phyloP scores from a whole-genome alignment of 192 early-diverging fungal genomes.

The Coemansia sp. region DNA sequence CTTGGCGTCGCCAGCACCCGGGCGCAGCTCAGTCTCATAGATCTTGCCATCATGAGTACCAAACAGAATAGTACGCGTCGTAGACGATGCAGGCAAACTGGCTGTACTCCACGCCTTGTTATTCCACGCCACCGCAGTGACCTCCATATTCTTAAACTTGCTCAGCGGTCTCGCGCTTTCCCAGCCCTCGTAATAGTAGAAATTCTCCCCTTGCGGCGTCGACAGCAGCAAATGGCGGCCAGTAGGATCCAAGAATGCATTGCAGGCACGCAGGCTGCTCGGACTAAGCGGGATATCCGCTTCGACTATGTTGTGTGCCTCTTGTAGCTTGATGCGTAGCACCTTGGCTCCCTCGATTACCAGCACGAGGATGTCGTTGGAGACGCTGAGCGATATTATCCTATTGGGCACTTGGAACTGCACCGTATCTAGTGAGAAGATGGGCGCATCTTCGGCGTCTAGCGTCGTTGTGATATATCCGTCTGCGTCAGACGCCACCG shows the following conservation, averaged over 20 bases:
- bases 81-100: slow-evolving; percentile 18
- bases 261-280: slow-evolving; percentile 43
- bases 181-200: slow-evolving; percentile 86
- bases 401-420: slow-evolving; percentile 82
- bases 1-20: slow-evolving; percentile 77
- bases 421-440: slow-evolving; percentile 85
- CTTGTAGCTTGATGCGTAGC: slow-evolving; percentile 86
- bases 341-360: slow-evolving; percentile 72
- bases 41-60: slow-evolving; percentile 84
- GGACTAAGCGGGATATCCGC: slow-evolving; percentile 31
- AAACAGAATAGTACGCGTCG: slow-evolving; percentile 81
- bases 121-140: slow-evolving; percentile 93
- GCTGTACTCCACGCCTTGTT: slow-evolving; percentile 45
- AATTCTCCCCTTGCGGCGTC: slow-evolving; percentile 87
- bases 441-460: slow-evolving; percentile 48
- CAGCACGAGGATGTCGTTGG: slow-evolving; percentile 82
- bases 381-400: slow-evolving; percentile 71
- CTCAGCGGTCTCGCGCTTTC: slow-evolving; percentile 74
- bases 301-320: slow-evolving; percentile 60
- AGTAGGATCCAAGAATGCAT: slow-evolving; percentile 82
- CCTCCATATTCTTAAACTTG: slow-evolving; percentile 76
- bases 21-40: slow-evolving; percentile 87
- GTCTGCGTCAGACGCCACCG: slow-evolving; percentile 15
- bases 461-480: slow-evolving; percentile 47
- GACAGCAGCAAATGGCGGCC: slow-evolving; percentile 87